Evolutionary conservation across 2,329 filamentous ascomycete species (phyloP), one percentile per base, ranked within the genome.

Genomic region (Myriosclerotinia duriaeana): DNA sequence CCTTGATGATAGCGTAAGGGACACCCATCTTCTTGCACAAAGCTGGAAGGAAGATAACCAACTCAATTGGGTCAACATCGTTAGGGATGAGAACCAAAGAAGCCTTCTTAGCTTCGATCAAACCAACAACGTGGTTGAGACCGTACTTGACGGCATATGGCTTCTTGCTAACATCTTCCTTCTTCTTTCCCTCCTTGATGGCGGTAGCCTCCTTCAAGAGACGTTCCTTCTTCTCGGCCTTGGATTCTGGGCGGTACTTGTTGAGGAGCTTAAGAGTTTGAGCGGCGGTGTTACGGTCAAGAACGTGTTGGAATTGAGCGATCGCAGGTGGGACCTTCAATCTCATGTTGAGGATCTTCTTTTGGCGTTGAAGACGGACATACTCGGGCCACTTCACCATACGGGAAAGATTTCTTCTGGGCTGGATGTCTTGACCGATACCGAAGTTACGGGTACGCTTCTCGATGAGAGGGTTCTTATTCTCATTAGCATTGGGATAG

Each of bases 331-430:
- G 95, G 71, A 99, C 95, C 90, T 99, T 99, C 79, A 99, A 87
- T 79, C 95, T 94, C 83, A 99, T 87, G 87, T 94, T 93, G 82
- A 99, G 89, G 84, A 98, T 96, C 91, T 98, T 89, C 82, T 85
- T 86, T 83, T 89, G 86, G 72, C 75, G 75, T 75, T 99, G 95
- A 73, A 98, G 93, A 77, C 93, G 94, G 83, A 99, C 91, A 84
- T 98, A 98, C 85, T 96, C 92, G 81, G 95, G 95, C 95, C 95
- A 99, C 87, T 95, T 96, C 79, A 99, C 93, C 92, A 99, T 97
- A 81, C 93, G 93, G 77, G 90, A 92, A 72, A 97, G 87, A 86
- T 99, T 98, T 80, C 93, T 91, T 80, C 87, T 88, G 78, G 94
- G 93, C 85, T 98, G 95, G 83, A 98, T 93, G 84, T 97, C 94